Evolutionary conservation across 2,329 filamentous ascomycete species (phyloP), one percentile per base, ranked within the genome.

Genomic region (Hymenoscyphus occultus): DNA sequence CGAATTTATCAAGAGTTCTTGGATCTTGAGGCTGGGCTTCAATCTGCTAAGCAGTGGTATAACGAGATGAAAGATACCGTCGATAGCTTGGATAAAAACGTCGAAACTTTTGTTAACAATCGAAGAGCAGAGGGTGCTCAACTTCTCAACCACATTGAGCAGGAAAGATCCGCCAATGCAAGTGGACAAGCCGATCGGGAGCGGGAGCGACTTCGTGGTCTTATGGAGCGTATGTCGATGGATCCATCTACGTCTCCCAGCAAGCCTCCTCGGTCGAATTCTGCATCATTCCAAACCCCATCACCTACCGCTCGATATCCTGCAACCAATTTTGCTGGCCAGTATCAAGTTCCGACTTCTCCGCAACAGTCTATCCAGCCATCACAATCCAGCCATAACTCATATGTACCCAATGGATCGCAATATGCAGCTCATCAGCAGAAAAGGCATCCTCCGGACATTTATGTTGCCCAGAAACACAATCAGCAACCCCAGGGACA

Each of bases 201-300:
- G 76, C 89, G 92, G 64, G 92, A 96, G 73, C 86, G 94, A 63
- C 80, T 99, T 64, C 88, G 91, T 64, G 90, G 91, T 54, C 81
- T 99, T 51, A 98, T 99, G 95, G 93, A 97, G 74, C 87, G 93
- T 62, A 94, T 98, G 87, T 93, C 93, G 1, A 90, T 97, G 79
- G 92, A 94, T n/a, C 81, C 84, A 58, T 78, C 76, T 22, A 75
- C 77, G 14, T 78, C 79, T 64, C 76, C 82, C 2, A 78, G 79
- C 48, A 78, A 80, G 58, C 77, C 82, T 48, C 62, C 72, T 51
- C 69, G 71, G 45, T 57, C 68, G 16, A 69, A 73, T 56, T 73
- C 74, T 10, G 40, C 68, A 73, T 72, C 73, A 72, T 63, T 76
- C 77, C 66, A 68, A 68, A 63, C 35, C 16, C 71, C 56, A 70